Base-by-base conservation (phyloP, 768 basidiomycete genomes). In the Tricholomella constricta region DNA sequence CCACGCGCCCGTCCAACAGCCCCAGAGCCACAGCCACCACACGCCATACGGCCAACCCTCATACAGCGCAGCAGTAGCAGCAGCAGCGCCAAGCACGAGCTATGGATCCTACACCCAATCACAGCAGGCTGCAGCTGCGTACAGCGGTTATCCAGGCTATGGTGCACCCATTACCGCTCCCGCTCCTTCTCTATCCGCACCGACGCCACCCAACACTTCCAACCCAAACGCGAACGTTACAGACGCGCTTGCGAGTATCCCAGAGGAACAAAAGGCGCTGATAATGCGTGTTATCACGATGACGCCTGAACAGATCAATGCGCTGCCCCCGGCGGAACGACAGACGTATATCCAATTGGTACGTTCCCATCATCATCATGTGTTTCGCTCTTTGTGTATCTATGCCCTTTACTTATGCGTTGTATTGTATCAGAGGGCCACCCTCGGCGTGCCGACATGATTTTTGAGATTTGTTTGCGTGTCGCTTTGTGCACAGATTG, bases 271-370 rank as follows among this genome's bases (percentile, higher is more conserved):
- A 60, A 88, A 84, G 76, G 86, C 83, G 50, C 34, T 67, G 23
- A 59, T 63, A 6, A 50, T 52, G 46, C 60, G 51, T 43, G 51
- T 64, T 6, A 31, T 65, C 7, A 48, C 46, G 31, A 89, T 98
- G 85, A 88, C 90, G 1, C 83, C 86, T 2, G 92, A 91, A 34
- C 91, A 97, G 66, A 86, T 97, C 52, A 82, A 84, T 45, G 74
- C 76, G 56, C 70, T 96, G 31, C 87, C 91, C 9, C 84, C 86
- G 1, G 70, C 77, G 4, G 92, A 95, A 61, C 78, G 89, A 23
- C 78, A 83, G 10, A 89, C 83, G 29, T 86, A 94, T 59, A 80
- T 93, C 60, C 90, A 94, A 71, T 75, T 97, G 64, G 93, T 94
- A 35, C 60, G 89, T 80, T 22, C 37, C 36, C 45, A 41, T n/a